These are phyloP conservation scores for Metschnikowia proteae DNA, from an alignment of 805 yeast species.

Conservation along the genomic window DNA sequence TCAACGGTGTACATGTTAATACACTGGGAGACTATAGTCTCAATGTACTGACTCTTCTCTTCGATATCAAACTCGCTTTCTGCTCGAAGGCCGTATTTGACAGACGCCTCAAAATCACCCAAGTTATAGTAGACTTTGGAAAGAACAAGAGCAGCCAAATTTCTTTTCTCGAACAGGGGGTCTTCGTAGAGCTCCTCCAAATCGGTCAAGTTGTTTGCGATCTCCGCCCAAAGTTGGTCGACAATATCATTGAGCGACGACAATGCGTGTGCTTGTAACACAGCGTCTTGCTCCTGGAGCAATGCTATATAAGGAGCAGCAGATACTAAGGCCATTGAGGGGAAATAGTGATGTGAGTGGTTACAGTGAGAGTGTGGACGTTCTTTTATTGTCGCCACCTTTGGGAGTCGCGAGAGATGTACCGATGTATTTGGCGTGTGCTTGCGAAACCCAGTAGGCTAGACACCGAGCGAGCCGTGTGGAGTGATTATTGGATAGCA, in stretches of 20 bases:
- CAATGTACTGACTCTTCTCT: slow-evolving; percentile 79
- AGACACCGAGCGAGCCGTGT: too few species aligned
- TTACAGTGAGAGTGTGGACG: slow-evolving; percentile 3
- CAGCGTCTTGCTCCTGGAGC: slow-evolving; percentile 73
- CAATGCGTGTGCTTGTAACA: slow-evolving; percentile 80
- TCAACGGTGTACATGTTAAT: slow-evolving; percentile 73
- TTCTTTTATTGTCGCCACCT: slow-evolving; percentile 6
- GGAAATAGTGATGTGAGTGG: neutral
- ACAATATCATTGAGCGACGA: slow-evolving; percentile 75
- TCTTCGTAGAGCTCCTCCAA: slow-evolving; percentile 93
- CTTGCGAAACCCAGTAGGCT: neutral
- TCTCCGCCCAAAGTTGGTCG: slow-evolving; percentile 95
- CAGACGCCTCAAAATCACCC: slow-evolving; percentile 91
- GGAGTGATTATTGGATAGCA: too few species aligned
- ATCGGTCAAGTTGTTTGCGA: slow-evolving; percentile 82
- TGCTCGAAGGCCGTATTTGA: slow-evolving; percentile 81
- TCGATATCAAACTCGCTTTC: slow-evolving; percentile 73
- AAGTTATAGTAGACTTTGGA: slow-evolving; percentile 87
- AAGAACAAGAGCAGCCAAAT: slow-evolving; percentile 85
- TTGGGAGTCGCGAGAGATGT: slow-evolving; percentile 5
- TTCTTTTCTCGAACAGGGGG: slow-evolving; percentile 65
- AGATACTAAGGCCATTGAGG: slow-evolving; percentile 59
- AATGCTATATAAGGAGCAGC: slow-evolving; percentile 93
- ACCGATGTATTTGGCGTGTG: neutral
- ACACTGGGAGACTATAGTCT: slow-evolving; percentile 91